These are phyloP conservation scores for Trichophyton schoenleinii DNA, from an alignment of 2,329 filamentous ascomycete genomes.

Conservation along the genomic window DNA sequence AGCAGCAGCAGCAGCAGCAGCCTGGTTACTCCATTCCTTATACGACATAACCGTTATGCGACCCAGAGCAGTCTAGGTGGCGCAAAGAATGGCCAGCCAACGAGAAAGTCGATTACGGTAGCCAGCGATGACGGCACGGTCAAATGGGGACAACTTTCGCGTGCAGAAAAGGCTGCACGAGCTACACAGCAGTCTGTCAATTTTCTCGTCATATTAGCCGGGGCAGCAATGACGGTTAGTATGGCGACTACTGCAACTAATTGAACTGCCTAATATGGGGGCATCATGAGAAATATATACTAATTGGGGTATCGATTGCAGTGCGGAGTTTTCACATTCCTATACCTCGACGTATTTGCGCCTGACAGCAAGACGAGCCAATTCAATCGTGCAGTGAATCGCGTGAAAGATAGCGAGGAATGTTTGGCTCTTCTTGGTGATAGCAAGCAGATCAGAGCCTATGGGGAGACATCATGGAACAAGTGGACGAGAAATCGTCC, in stretches of 20 bases:
- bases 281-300: too few species aligned
- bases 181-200: constrained; percentile 89
- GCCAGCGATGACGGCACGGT: constrained; percentile 77
- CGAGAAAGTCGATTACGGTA: constrained; percentile 61
- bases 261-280: too few species aligned
- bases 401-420: constrained; percentile 58
- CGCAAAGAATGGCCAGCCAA: constrained; percentile 29
- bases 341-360: constrained; percentile 74
- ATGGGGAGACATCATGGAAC: constrained; percentile 67
- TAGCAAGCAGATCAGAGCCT: constrained; percentile 60
- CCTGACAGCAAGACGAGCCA: constrained; percentile 73
- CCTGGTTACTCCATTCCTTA: background rate
- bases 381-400: constrained; percentile 76
- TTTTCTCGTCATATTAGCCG: constrained; percentile 61
- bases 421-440: constrained; percentile 66
- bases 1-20: background rate
- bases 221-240: constrained; percentile 61
- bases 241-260: background rate
- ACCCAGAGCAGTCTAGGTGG: constrained; percentile 41
- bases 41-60: constrained; percentile 37
- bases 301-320: constrained; percentile 30
- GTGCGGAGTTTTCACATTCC: constrained; percentile 64
- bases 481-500: constrained; percentile 61
- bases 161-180: constrained; percentile 64
- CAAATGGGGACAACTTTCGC: constrained; percentile 65